phyloP scores from a whole-genome alignment of 1,284 basidiomycete genomes.

The Pseudozyma thailandica region DNA sequence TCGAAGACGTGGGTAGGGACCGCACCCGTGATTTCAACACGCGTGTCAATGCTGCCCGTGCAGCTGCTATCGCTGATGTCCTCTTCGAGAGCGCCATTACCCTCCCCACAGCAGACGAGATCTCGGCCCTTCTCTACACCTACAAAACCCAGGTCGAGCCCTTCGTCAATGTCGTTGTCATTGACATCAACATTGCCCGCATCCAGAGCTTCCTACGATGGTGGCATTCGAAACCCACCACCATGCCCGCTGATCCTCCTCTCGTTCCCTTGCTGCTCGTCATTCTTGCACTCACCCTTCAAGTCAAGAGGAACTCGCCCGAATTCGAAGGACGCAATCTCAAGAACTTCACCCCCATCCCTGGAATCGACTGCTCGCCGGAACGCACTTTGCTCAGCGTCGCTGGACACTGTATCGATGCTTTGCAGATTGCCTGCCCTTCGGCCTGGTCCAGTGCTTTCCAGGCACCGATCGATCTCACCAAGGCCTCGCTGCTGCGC shows the following conservation, averaged over 20 bases:
- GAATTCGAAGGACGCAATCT: slow-evolving; percentile 36
- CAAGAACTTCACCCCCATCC: slow-evolving; percentile 28
- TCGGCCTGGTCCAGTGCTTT: slow-evolving; percentile 56
- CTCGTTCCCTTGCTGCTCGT: slow-evolving; percentile 58
- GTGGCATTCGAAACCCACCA: slow-evolving; percentile 60
- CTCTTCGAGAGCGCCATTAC: slow-evolving; percentile 48
- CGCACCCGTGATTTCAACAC: slow-evolving; percentile 50
- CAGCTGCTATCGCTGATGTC: slow-evolving; percentile 56
- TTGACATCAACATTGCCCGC: slow-evolving; percentile 57
- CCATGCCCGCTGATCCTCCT: slow-evolving; percentile 58
- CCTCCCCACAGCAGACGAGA: slow-evolving; percentile 48
- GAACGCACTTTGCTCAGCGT: slow-evolving; percentile 55
- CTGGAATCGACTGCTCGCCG: slow-evolving; percentile 46
- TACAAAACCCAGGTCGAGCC: slow-evolving; percentile 56
- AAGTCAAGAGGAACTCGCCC: slow-evolving; percentile 49
- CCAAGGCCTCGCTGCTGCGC: slow-evolving; percentile 54
- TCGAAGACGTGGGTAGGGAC: slow-evolving; percentile 42
- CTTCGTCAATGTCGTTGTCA: slow-evolving; percentile 52
- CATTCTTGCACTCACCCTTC: slow-evolving; percentile 58
- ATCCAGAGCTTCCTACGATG: slow-evolving; percentile 57
- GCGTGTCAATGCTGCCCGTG: slow-evolving; percentile 56
- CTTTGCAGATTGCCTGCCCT: slow-evolving; percentile 58
- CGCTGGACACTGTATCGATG: slow-evolving; percentile 56
- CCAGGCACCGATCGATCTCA: slow-evolving; percentile 60
- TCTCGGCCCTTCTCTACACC: slow-evolving; percentile 50